Percentiles rank a stretch among this genome's conserved stretches.
Evolutionary conservation across 2,329 filamentous ascomycete genomes (phyloP).

Genomic region (Colletotrichum tanaceti): DNA sequence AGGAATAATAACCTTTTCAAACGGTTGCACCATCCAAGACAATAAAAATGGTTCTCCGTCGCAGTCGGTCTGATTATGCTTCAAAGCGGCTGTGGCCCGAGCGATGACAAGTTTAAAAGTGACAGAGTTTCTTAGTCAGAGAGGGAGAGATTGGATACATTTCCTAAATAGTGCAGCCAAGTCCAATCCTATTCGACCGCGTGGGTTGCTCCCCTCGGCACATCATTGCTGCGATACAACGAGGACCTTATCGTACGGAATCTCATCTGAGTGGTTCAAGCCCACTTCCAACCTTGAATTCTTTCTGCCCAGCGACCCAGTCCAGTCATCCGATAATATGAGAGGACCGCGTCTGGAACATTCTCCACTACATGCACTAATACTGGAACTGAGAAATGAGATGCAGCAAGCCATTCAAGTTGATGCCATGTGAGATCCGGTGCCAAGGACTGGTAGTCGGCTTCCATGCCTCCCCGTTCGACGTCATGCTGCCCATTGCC

Average conservation of each 20-base stretch:
- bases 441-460: neutral
- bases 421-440: neutral
- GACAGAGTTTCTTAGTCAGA: no score
- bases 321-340: slow-evolving; percentile 8
- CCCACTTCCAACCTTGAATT: slow-evolving; percentile 3
- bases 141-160: neutral
- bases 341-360: slow-evolving; percentile 7
- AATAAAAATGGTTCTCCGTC: neutral
- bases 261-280: neutral
- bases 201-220: slow-evolving; percentile 21
- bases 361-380: slow-evolving; percentile 10
- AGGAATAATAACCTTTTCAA: no score
- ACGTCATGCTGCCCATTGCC: slow-evolving; percentile 4
- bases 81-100: neutral
- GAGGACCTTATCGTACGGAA: neutral
- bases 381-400: slow-evolving; percentile 3
- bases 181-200: slow-evolving; percentile 31
- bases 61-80: neutral
- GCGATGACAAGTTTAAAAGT: neutral
- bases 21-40: no score
- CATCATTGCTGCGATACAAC: slow-evolving; percentile 27
- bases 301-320: neutral
- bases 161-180: neutral
- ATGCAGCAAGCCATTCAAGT: neutral
- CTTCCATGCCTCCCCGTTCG: neutral